A percentile compares a stretch with the other conserved stretches of the same genome.
These are phyloP conservation scores for Phyllachora maydis DNA, from an alignment of 2,329 filamentous ascomycete species.

Conservation along the genomic window DNA sequence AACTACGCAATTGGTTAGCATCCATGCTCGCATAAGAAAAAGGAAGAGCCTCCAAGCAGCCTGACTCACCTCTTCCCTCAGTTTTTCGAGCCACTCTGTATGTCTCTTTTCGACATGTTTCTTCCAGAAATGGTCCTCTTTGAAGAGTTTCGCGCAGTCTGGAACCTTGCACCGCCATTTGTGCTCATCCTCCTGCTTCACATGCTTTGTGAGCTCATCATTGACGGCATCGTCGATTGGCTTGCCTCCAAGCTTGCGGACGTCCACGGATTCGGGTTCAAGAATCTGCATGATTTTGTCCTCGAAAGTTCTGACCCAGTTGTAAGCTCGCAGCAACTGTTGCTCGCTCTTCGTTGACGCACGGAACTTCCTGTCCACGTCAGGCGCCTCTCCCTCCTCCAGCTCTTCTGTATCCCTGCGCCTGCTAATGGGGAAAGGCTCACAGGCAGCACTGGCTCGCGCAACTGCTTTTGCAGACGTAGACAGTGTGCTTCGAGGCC, in stretches of 20 bases:
- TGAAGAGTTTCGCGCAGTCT: constrained; percentile 92
- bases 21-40: not conserved
- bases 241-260: constrained; percentile 81
- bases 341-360: constrained; percentile 64
- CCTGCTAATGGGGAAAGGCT: constrained; percentile 70
- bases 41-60: constrained; percentile 1
- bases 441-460: constrained; percentile 61
- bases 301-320: constrained; percentile 98
- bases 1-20: constrained; percentile 29
- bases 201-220: constrained; percentile 68
- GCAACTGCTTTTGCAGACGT: constrained; percentile 70
- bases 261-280: constrained; percentile 70
- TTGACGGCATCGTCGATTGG: constrained; percentile 68
- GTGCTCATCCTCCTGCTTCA: constrained; percentile 94
- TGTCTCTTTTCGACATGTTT: constrained; percentile 98
- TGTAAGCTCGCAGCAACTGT: constrained; percentile 84
- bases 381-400: constrained; percentile 41
- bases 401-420: constrained; percentile 45
- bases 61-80: constrained; percentile 61
- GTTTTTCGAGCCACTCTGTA: constrained; percentile 59
- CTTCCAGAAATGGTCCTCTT: constrained; percentile 90
- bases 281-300: constrained; percentile 88
- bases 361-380: constrained; percentile 50
- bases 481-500: constrained; percentile 70
- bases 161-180: constrained; percentile 95